These are phyloP conservation scores for Ceratocystiopsis sp. DNA, from an alignment of 2,329 filamentous ascomycete species.

Conservation along the genomic window DNA sequence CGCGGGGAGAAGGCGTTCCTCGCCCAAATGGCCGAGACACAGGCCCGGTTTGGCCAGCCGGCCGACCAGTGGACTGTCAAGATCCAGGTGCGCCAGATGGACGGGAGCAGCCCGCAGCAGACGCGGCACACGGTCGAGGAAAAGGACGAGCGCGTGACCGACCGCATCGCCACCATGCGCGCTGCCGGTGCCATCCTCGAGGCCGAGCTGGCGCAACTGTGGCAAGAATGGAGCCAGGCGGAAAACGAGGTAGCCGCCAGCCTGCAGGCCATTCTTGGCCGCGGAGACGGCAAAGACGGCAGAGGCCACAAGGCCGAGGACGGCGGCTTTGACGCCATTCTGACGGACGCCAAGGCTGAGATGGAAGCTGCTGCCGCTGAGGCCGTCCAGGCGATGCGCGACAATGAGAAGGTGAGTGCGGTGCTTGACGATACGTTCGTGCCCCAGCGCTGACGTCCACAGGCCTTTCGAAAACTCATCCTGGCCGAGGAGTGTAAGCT, in stretches of 20 bases:
- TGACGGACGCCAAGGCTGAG: constrained; percentile 4
- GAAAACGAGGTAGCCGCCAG: constrained; percentile 24
- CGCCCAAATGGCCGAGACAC: neutral
- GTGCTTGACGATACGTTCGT: too few species aligned
- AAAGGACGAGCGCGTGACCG: constrained; percentile 5
- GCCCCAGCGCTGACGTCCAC: too few species aligned
- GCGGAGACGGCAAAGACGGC: neutral
- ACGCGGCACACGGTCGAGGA: neutral
- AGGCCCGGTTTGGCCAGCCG: constrained; percentile 3
- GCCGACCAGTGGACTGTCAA: constrained; percentile 5
- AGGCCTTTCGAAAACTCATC: constrained; percentile 9
- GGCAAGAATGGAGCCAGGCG: constrained; percentile 19
- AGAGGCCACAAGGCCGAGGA: neutral
- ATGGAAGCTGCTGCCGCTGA: neutral
- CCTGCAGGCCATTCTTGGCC: constrained; percentile 1
- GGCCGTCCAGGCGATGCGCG: constrained; percentile 3
- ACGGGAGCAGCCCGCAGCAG: neutral
- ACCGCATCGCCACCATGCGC: constrained; percentile 5
- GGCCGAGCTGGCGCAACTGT: constrained; percentile 7
- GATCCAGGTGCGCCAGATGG: constrained; percentile 4
- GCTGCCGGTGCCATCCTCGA: constrained; percentile 4
- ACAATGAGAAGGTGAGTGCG: constrained; percentile 8
- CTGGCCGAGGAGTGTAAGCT: constrained; percentile 10
- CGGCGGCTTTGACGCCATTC: neutral
- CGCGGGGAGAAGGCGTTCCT: constrained; percentile 3